Base-by-base conservation (phyloP, 2,329 filamentous ascomycete genomes). In the Metarhizium album region DNA sequence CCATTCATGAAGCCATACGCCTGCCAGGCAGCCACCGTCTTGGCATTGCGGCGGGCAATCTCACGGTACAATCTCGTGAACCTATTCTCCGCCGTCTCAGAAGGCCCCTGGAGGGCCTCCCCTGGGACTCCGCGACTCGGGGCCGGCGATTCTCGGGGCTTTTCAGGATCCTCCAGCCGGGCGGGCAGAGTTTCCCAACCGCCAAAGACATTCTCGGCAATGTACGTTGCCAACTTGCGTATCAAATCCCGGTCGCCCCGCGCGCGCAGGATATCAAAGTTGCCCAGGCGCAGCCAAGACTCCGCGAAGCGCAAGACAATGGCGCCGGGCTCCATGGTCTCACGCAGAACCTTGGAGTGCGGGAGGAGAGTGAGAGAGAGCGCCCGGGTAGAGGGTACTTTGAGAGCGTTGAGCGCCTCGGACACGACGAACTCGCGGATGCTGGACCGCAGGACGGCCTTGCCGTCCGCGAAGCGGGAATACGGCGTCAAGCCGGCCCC, bases 1-100 rank as follows among this genome's bases (percentile, higher is more conserved):
- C 93, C 93, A 61, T 98, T 98, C 78, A 95, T 97, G 71, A 98
- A 98, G n/a, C 89, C 93, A 62, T 97, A 97, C 0, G 89, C 90
- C 71, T 98, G 94, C 91, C 93, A 97, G 58, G 85, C 80, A 11
- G 93, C 93, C 2, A 97, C 90, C 0, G 87, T 94, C 52, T 78
- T 75, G 1, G 93, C 93, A 63, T 96, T 98, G 31, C 87, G 80
- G 42, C 89, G 82, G 3, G 83, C 83, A 51, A 98, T 83, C 61
- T 95, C 90, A 35, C 93, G 83, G 66, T 94, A 98, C 1, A 98
- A 72, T 16, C 90, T 79, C 0, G 86, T 76, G 65, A 93, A 98
- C 31, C 91, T 80, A 64, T 98, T 98, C 63, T 96, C 86, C 52
- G 84, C 80, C 3, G 78, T 70, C 2, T 82, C 81, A 2, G 76